Percentiles rank a stretch among this genome's conserved stretches.
Evolutionary conservation across 1,139 yeast species (phyloP).

Genomic region (Williopsis jadinii): DNA sequence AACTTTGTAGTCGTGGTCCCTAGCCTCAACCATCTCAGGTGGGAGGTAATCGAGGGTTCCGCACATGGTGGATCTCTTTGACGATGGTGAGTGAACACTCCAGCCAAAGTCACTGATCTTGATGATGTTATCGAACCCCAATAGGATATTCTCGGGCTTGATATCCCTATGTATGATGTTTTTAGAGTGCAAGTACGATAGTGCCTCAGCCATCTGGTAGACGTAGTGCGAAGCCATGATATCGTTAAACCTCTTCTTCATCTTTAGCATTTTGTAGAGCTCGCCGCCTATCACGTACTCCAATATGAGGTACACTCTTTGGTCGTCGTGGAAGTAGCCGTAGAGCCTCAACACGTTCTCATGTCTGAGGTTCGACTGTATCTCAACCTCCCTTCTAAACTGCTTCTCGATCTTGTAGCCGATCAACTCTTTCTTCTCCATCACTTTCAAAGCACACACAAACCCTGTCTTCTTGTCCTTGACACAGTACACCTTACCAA

Average conservation of each 20-base stretch:
- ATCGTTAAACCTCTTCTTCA: conserved; percentile 62
- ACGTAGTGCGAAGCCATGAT: conserved; percentile 71
- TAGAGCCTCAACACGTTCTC: conserved; percentile 72
- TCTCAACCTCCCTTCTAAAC: conserved; percentile 85
- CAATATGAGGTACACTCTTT: conserved; percentile 72
- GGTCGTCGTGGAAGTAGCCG: conserved; percentile 79
- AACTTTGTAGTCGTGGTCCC: conserved; percentile 69
- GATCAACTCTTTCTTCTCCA: conserved; percentile 75
- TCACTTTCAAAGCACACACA: conserved; percentile 84
- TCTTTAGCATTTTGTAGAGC: conserved; percentile 64
- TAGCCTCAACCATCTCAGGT: conserved; percentile 90
- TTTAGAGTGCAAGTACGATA: conserved; percentile 67
- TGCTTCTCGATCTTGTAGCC: conserved; percentile 80
- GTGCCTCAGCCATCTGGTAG: conserved; percentile 75
- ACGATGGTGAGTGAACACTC: conserved; percentile 66
- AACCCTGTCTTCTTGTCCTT: conserved; percentile 69
- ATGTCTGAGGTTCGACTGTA: conserved; percentile 73
- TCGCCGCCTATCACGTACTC: conserved; percentile 90
- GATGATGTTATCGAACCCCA: conserved; percentile 64
- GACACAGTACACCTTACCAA: conserved; percentile 90
- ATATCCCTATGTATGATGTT: conserved; percentile 86
- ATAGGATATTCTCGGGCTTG: conserved; percentile 83
- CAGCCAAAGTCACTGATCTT: conserved; percentile 95
- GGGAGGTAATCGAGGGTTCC: conserved; percentile 94
- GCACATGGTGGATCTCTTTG: conserved; percentile 74